phyloP scores from a whole-genome alignment of 1,284 basidiomycete species.

The Papiliotrema flavescens region DNA sequence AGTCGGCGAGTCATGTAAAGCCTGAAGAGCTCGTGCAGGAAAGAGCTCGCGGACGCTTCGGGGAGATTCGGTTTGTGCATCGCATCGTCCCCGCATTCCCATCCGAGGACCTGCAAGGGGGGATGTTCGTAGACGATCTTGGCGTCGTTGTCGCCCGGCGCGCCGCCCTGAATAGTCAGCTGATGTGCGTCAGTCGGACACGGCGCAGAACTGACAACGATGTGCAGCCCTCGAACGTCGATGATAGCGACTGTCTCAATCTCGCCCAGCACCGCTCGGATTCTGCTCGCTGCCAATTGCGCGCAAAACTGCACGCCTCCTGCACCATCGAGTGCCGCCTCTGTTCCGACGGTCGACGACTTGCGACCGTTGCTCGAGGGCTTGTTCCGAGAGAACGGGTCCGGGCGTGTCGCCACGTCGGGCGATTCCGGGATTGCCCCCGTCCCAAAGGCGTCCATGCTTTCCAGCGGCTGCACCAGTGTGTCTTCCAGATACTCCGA shows the following conservation, averaged over 20 bases:
- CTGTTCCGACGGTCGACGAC: not conserved
- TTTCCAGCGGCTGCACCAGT: conserved; percentile 5
- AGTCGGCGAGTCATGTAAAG: not conserved
- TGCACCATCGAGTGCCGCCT: not conserved
- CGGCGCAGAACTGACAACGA: not conserved
- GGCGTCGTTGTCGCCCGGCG: no score
- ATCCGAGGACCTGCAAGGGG: no score
- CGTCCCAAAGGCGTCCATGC: not conserved
- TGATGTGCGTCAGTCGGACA: not conserved
- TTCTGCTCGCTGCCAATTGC: not conserved
- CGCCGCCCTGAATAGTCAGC: not conserved
- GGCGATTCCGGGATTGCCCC: not conserved
- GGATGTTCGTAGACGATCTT: no score
- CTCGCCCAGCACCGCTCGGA: conserved; percentile 1
- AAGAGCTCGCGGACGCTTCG: no score
- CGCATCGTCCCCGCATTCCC: no score
- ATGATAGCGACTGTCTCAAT: not conserved
- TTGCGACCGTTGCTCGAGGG: not conserved
- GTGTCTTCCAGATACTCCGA: conserved; percentile 20
- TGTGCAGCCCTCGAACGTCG: not conserved
- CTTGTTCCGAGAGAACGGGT: not conserved
- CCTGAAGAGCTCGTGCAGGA: not conserved
- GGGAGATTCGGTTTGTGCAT: no score
- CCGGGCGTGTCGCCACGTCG: not conserved
- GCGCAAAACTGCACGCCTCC: not conserved